Evolutionary conservation across 2,329 filamentous ascomycete genomes (phyloP), one percentile per base, ranked within the genome.

Genomic region (Endothia cerciana): DNA sequence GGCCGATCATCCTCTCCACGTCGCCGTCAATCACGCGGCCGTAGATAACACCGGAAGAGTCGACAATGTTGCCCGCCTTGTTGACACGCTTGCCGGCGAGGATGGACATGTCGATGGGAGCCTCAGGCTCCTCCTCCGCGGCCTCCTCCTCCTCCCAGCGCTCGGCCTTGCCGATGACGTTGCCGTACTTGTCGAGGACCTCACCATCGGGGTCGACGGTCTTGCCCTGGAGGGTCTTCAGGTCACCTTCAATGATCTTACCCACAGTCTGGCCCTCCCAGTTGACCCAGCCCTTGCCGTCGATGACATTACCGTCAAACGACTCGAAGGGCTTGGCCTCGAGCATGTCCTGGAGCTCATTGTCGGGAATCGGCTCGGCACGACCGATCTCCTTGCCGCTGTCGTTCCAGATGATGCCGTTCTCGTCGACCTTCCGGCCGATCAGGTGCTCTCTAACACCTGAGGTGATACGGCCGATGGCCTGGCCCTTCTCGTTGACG

Each of bases 351-450:
- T 85, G 83, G 4, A 82, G 80, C 70, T 88, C 85, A 19, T 75
- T 76, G 3, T 83, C 78, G 3, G 89, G 84, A 66, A 90, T 84
- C 15, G 89, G 84, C 76, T 92, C 89, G 53, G 84, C 87, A 62
- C 85, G 85, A 38, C 90, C 90, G 60, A 92, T 84, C 45, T 90
- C 81, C 74, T 91, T 86, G 67, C 90, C 90, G 6, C 81, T 81
- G 68, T 91, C 89, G 72, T 88, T 88, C 86, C 87, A 92, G 77
- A 92, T 89, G 69, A 89, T 82, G 55, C 90, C 90, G 43, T 90
- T 78, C 63, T 85, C 86, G 68, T 91, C 89, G 41, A 87, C 80
- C 72, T 85, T 85, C 72, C 85, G 87, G 71, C 89, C 89, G 40
- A 88, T 76, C 6, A 92, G 82, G 68, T 89, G 81, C 75, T 89